Evolutionary conservation across 441 rosid genomes (phyloP), one percentile per base, ranked within the genome.

Genomic region (Corymbia citriodora): DNA sequence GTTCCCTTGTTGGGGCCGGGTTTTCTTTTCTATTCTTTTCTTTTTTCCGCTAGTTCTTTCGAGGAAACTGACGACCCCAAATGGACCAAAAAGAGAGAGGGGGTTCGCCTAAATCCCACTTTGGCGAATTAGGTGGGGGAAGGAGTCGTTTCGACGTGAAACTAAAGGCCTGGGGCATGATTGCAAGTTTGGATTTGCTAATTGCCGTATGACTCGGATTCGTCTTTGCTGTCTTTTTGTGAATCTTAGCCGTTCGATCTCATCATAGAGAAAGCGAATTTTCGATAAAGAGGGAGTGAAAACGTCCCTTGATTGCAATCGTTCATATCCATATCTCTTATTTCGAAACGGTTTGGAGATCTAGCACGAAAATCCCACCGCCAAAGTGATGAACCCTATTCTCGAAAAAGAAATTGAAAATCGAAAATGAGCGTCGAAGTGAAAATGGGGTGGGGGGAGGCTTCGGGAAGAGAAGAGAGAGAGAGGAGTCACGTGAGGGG

Each of bases 401-500:
- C 74, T n/a, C 40, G 8, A 31, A n/a, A 15, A 33, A 9, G 7
- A 31, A 31, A 17, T 3, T 33, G 5, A 5, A 70, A 33, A 11
- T 48, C 1, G 81, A 18, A 21, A 36, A 25, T 25, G 65, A 59
- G 65, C 11, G 65, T 59, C 65, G 65, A 59, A 40, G 45, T 11
- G 50, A 83, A 74, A 90, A 50, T 87, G 48, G 89, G 57, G 59
- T 57, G 7, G 68, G 90, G 27, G 25, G 90, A 36, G 72, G 31
- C 50, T 54, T 31, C 53, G 68, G 52, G 8, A 33, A n/a, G 70
- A 59, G 63, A 25, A 15, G 55, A 57, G 63, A 13, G 29, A 7
- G 2, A 8, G 31, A 31, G 70, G 7, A 18, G 55, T 87, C 94
- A 92, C 91, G 94, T 92, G 93, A 87, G 25, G 45, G 45, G 45